Evolutionary conservation across 805 yeast genomes (phyloP), one percentile per base, ranked within the genome.

Genomic region (Candida tammaniensis): DNA sequence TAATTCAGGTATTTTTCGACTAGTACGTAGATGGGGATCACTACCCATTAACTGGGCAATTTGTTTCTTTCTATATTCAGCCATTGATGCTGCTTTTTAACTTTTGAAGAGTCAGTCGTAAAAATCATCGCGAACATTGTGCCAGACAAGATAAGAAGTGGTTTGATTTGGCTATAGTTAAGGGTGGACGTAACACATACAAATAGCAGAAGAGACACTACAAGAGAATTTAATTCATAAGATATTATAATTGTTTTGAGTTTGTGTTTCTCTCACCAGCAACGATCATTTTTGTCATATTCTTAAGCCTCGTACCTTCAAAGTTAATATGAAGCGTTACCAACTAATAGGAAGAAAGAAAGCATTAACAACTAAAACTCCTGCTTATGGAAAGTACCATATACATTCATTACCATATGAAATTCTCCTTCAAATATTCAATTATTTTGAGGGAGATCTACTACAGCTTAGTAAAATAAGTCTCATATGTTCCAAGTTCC

Each of bases 41-140:
- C 72, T 66, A 7, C 91, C 93, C 88, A 88, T 82, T 7, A 88
- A 70, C 68, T 83, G 88, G 54, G 85, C 93, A 18, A 88, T 61
- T 31, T 78, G 72, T 59, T 75, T 73, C 32, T 91, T 59, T 55
- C 88, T 96, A 52, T 82, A 84, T 19, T 86, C 85, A 1, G 91
- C 80, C 68, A 61, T 59, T 19, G 22, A 7, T 7, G 9, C 22
- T 7, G 22, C 10, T 19, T 7, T 19, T n/a, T n/a, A n/a, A n/a
- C n/a, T n/a, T n/a, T n/a, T n/a, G n/a, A n/a, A n/a, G n/a, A n/a
- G n/a, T n/a, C n/a, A n/a, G n/a, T n/a, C n/a, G n/a, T n/a, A n/a
- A n/a, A n/a, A n/a, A n/a, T n/a, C n/a, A n/a, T n/a, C n/a, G n/a
- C n/a, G n/a, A n/a, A n/a, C n/a, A n/a, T n/a, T n/a, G n/a, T n/a